Evolutionary conservation across 192 early-diverging fungal species (phyloP).

Genomic region (Gonapodya sp.): DNA sequence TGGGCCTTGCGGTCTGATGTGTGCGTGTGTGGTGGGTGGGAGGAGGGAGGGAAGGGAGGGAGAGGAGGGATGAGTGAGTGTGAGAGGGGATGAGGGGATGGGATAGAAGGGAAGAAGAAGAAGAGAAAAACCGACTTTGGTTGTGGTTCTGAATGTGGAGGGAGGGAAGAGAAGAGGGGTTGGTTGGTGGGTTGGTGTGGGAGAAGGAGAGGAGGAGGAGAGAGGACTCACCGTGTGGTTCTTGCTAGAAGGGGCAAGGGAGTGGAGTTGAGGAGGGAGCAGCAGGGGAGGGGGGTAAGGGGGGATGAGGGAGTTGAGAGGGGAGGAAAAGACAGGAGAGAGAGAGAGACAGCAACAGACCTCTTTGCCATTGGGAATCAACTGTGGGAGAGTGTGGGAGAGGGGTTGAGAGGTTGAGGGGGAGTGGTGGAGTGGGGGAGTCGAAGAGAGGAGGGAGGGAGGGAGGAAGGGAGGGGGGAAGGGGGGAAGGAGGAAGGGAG

Average conservation of each 20-base stretch:
- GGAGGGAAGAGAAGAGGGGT: too few species aligned
- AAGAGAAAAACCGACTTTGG: background rate
- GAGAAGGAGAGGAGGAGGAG: background rate
- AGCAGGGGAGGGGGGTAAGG: too few species aligned
- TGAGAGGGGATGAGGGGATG: background rate
- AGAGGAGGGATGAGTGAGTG: background rate
- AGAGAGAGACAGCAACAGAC: conserved; percentile 15
- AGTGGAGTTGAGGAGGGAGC: too few species aligned
- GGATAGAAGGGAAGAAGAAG: background rate
- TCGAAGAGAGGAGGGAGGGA: too few species aligned
- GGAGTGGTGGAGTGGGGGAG: too few species aligned
- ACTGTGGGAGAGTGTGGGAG: too few species aligned
- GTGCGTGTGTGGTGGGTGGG: background rate
- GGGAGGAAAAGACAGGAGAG: background rate
- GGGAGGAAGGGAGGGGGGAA: too few species aligned
- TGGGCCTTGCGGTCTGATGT: conserved; percentile 81
- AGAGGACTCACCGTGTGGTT: background rate
- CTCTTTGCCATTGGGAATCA: conserved; percentile 38
- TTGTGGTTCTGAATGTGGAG: too few species aligned
- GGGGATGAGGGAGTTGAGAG: too few species aligned
- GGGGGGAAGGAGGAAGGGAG: background rate
- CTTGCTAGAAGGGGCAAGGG: too few species aligned
- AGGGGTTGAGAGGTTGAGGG: too few species aligned
- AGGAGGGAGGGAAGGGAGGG: background rate
- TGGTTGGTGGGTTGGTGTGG: too few species aligned